phyloP scores from a whole-genome alignment of 345 rosid species.

The Citrus glauca region DNA sequence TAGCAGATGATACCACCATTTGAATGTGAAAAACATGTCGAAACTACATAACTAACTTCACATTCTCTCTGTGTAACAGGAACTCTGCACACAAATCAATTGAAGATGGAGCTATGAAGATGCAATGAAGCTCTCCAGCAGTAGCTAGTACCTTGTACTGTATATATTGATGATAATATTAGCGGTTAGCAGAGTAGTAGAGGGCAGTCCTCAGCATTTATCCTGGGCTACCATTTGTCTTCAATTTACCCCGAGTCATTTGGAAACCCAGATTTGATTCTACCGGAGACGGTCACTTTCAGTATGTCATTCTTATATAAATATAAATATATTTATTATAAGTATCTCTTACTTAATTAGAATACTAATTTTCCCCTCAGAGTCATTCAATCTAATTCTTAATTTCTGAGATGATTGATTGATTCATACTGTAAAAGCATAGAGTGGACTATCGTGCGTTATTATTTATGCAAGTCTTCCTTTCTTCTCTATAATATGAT shows the following conservation, averaged over 20 bases:
- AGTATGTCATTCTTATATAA: constrained; percentile 17
- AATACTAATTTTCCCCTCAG: constrained; percentile 29
- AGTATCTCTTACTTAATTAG: not conserved
- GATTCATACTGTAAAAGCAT: constrained; percentile 33
- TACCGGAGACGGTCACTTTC: constrained; percentile 18
- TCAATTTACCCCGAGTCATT: constrained; percentile 15
- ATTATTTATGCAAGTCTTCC: constrained; percentile 20
- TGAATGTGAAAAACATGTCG: not conserved
- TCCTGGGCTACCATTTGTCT: constrained; percentile 29
- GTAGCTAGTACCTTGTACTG: constrained; percentile 25
- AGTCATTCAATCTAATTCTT: constrained; percentile 26
- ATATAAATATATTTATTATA: not conserved
- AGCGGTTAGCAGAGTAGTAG: constrained; percentile 32
- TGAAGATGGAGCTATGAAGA: constrained; percentile 65
- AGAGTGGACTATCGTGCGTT: not conserved
- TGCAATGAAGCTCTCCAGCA: constrained; percentile 21
- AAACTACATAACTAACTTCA: constrained; percentile 16
- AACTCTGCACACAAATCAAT: constrained; percentile 53
- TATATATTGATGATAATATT: constrained; percentile 29
- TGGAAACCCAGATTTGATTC: constrained; percentile 29
- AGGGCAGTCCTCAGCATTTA: constrained; percentile 29
- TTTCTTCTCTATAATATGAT: not conserved
- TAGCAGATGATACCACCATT: not conserved
- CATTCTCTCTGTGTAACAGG: constrained; percentile 36
- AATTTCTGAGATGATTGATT: constrained; percentile 19